Evolutionary conservation across 1,139 yeast genomes (phyloP), one percentile per base, ranked within the genome.

Genomic region (Diutina sp.): DNA sequence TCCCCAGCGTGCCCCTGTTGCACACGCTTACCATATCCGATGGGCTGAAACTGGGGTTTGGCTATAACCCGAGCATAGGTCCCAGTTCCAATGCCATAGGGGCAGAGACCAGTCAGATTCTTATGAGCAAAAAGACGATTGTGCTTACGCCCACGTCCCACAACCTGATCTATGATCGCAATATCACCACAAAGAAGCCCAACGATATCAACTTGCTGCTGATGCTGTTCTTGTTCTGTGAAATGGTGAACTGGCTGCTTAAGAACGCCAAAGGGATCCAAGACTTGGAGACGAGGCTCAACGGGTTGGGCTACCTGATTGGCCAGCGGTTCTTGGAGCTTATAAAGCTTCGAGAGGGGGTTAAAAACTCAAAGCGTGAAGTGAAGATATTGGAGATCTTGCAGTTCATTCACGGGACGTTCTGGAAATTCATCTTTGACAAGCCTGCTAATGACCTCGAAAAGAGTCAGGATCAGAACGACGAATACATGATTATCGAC

Each of bases 401-500:
- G 57, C 97, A 91, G 64, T 90, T 88, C 67, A 82, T 93, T 12
- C 93, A 90, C 64, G 83, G 91, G 0, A 78, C 83, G 0, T 78
- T 95, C 50, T 93, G 99, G 99, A 80, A 78, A 59, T 76, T 86
- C 16, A 69, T 91, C 25, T 93, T 93, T 71, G 96, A 93, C 11
- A 84, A 83, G 64, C 74, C 80, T 0, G 97, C 97, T 29, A 93
- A 90, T 69, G 95, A 87, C 58, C 73, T 95, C 58, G 97, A 93
- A 63, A 86, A 86, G 68, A 87, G 96, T 1, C 88, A 89, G 57
- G 97, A 91, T 55, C 78, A 84, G 46, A 79, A 80, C 12, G 85
- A 86, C 62, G 97, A 93, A 68, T 95, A 82, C 65, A 84, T 83
- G 90, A 89, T 95, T 59, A 85, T 86, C 25, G 99, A 93, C 67